Conservation (phyloP, 2,329 filamentous ascomycete genomes). For the Scedosporium boydii region DNA sequence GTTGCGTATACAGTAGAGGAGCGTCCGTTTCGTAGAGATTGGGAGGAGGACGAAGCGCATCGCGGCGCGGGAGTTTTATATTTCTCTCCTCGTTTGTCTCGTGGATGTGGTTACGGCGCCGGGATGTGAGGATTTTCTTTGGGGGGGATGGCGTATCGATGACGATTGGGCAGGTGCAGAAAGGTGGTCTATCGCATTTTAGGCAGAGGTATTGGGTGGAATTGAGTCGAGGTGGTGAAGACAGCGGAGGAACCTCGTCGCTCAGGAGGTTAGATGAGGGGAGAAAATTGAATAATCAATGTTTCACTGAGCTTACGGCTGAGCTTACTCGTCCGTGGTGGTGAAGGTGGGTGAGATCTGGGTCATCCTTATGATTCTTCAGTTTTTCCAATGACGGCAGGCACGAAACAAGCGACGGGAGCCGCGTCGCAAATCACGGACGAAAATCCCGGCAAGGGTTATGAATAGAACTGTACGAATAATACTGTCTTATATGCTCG, state of each 20-base stretch:
- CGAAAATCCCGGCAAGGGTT: neutral
- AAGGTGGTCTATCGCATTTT: neutral
- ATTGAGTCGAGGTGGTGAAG: neutral
- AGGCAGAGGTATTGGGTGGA: neutral
- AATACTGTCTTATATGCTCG: neutral
- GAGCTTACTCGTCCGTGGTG: neutral
- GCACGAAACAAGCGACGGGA: neutral
- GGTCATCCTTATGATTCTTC: neutral
- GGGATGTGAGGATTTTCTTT: neutral
- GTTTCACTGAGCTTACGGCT: neutral
- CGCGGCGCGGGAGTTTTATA: slow-evolving; percentile 14
- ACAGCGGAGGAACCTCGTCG: neutral
- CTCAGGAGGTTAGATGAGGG: neutral
- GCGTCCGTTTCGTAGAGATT: slow-evolving; percentile 79
- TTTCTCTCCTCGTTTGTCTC: neutral
- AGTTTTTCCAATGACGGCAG: neutral
- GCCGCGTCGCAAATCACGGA: neutral
- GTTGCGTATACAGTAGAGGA: slow-evolving; percentile 83
- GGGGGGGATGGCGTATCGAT: neutral
- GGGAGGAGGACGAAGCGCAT: slow-evolving; percentile 96
- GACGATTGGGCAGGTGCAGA: neutral
- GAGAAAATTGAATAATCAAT: neutral
- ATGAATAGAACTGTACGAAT: neutral
- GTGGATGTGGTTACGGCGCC: neutral
- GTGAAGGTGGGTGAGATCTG: neutral